Percentiles rank a stretch among this genome's conserved stretches.
Evolutionary conservation across 257 asterid species (phyloP).

Genomic region (Salvia splendens): DNA sequence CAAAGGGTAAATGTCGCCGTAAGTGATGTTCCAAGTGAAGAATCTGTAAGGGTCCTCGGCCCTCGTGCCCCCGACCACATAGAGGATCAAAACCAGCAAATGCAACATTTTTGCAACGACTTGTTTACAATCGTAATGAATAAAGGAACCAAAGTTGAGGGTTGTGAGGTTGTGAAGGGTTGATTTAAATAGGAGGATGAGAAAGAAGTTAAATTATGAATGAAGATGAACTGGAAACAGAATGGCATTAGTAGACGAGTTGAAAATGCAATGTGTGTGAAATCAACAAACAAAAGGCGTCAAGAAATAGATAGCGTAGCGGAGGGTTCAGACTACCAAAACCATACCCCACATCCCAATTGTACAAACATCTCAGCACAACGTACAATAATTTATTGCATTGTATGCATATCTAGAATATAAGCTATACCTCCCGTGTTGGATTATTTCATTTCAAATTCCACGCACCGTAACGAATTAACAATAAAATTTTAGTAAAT

Average conservation of each 20-base stretch:
- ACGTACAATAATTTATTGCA: conserved; percentile 22
- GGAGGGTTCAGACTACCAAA: conserved; percentile 14
- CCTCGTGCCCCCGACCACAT: conserved; percentile 21
- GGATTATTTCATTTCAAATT: too few relatives aligned
- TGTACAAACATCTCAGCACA: conserved; percentile 21
- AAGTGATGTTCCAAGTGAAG: conserved; percentile 60
- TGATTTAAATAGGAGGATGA: conserved; percentile 31
- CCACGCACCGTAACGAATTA: too few relatives aligned
- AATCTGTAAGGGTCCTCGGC: conserved; percentile 68
- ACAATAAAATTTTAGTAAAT: too few relatives aligned
- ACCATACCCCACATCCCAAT: not conserved
- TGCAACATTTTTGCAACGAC: conserved; percentile 31
- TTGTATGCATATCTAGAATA: not conserved
- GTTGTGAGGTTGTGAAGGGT: conserved; percentile 11
- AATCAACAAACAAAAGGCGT: conserved; percentile 32
- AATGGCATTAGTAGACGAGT: conserved; percentile 10
- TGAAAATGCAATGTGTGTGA: conserved; percentile 17
- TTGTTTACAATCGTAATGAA: not conserved
- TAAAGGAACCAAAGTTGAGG: conserved; percentile 3
- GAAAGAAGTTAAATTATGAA: not conserved
- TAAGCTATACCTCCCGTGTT: too few relatives aligned
- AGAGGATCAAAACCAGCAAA: conserved; percentile 15
- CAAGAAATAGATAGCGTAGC: conserved; percentile 27
- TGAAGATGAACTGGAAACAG: conserved; percentile 51
- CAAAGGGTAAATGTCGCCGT: conserved; percentile 61